Base-by-base conservation (phyloP, 1,139 yeast genomes). In the Hyphopichia wangnamkhiaoensis region DNA sequence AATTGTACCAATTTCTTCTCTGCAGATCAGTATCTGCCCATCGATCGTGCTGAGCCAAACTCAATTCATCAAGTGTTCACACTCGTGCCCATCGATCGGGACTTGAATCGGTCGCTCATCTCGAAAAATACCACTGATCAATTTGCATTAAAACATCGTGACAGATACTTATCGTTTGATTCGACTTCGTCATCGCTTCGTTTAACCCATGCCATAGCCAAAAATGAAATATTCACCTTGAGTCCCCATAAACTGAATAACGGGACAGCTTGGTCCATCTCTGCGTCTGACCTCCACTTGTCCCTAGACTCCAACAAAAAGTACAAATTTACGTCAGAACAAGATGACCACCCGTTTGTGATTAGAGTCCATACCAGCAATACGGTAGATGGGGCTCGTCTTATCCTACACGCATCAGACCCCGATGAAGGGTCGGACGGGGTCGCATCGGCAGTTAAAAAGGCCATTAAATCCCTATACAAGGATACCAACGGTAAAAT, bases 401-500 rank as follows among this genome's bases (percentile, higher is more conserved):
- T 40, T 16, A 19, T 29, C n/a, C 18, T 24, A 6, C 29, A 34
- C 28, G 9, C 7, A 21, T 7, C 24, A 7, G 10, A 21, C 24
- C 7, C 7, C 9, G 26, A 28, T n/a, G 37, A 41, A 24, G 39
- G 32, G 20, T n/a, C 37, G 1, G 39, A 35, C 9, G 7, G 20
- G 10, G 17, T n/a, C 18, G 12, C 31, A 10, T 29, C 31, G 17
- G 15, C 18, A n/a, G 41, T 39, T 8, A 39, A 39, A n/a, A 34
- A 23, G 10, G 33, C 43, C 8, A 34, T 46, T 18, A 38, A 34
- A 6, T 41, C 30, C 10, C 37, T 46, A 13, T 40, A 43, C 28
- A 41, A 43, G 16, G 48, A 46, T 7, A 41, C 48, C 3, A 35
- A 38, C 12, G 49, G 48, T 5, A 44, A 41, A 34, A 34, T 45